phyloP scores from a whole-genome alignment of 352 stramenopile genomes.

The Paralagenidium karlingii region DNA sequence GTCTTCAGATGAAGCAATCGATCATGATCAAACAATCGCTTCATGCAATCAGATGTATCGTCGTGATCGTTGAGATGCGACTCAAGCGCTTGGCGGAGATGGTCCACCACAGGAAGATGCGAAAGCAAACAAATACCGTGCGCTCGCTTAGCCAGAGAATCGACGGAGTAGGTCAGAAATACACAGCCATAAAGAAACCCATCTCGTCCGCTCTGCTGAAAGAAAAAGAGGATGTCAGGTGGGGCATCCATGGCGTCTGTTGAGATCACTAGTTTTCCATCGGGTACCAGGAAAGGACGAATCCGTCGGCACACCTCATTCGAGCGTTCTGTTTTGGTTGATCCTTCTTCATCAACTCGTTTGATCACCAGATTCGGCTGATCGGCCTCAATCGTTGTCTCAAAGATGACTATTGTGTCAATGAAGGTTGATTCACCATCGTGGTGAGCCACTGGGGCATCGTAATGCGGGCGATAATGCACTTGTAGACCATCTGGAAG shows the following conservation, averaged over 20 bases:
- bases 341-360: constrained; percentile 5
- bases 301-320: constrained; percentile 42
- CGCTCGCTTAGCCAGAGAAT: constrained; percentile 33
- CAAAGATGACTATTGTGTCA: constrained; percentile 55
- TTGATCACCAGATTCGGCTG: not conserved
- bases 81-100: constrained; percentile 41
- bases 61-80: constrained; percentile 1
- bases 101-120: constrained; percentile 41
- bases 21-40: constrained; percentile 28
- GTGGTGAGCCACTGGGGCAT: constrained; percentile 12
- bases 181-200: constrained; percentile 66
- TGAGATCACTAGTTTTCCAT: constrained; percentile 31
- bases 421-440: constrained; percentile 17
- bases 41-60: constrained; percentile 9
- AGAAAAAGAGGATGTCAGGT: constrained; percentile 47
- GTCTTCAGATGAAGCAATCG: no score
- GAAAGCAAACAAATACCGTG: constrained; percentile 59
- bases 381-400: constrained; percentile 9
- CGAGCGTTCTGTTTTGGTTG: constrained; percentile 17
- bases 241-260: constrained; percentile 27
- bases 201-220: constrained; percentile 61
- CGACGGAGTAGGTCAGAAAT: constrained; percentile 56
- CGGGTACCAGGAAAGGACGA: constrained; percentile 63
- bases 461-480: constrained; percentile 67
- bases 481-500: constrained; percentile 68